phyloP scores from a whole-genome alignment of 2,329 filamentous ascomycete genomes.

The Calycina marina region DNA sequence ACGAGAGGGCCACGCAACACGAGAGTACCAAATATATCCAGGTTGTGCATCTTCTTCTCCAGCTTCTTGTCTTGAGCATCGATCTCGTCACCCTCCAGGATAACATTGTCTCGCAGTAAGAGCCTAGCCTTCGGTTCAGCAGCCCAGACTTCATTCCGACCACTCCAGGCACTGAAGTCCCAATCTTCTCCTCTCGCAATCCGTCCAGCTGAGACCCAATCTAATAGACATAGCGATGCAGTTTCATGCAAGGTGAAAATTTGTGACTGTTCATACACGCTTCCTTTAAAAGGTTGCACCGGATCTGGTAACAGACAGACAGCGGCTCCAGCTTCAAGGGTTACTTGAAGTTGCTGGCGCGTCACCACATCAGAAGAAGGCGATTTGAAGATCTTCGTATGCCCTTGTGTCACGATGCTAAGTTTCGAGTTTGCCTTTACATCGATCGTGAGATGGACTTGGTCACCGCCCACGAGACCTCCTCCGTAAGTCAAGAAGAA shows the following conservation, averaged over 20 bases:
- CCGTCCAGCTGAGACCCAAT: conserved; percentile 89
- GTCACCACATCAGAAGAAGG: conserved; percentile 38
- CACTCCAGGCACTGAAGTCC: conserved; percentile 66
- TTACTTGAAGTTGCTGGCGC: conserved; percentile 38
- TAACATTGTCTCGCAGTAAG: conserved; percentile 71
- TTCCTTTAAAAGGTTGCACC: conserved; percentile 76
- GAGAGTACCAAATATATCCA: conserved; percentile 71
- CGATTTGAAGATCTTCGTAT: conserved; percentile 93
- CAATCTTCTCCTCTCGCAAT: conserved; percentile 77
- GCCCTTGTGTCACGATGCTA: conserved; percentile 56
- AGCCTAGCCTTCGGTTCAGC: conserved; percentile 38
- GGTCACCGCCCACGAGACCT: conserved; percentile 78
- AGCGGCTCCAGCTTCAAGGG: conserved; percentile 34
- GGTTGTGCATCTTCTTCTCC: conserved; percentile 53
- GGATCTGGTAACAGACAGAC: conserved; percentile 74
- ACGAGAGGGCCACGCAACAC: conserved; percentile 65
- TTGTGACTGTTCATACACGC: conserved; percentile 74
- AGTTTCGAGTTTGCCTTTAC: conserved; percentile 53
- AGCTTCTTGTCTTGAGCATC: conserved; percentile 26
- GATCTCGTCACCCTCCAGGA: conserved; percentile 45
- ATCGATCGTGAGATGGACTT: conserved; percentile 55
- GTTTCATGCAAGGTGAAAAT: conserved; percentile 47
- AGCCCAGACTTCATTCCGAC: conserved; percentile 77
- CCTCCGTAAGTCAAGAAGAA: conserved; percentile 92
- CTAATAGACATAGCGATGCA: conserved; percentile 63